Conservation (phyloP, 768 basidiomycete genomes). For the Kwoniella europaea region DNA sequence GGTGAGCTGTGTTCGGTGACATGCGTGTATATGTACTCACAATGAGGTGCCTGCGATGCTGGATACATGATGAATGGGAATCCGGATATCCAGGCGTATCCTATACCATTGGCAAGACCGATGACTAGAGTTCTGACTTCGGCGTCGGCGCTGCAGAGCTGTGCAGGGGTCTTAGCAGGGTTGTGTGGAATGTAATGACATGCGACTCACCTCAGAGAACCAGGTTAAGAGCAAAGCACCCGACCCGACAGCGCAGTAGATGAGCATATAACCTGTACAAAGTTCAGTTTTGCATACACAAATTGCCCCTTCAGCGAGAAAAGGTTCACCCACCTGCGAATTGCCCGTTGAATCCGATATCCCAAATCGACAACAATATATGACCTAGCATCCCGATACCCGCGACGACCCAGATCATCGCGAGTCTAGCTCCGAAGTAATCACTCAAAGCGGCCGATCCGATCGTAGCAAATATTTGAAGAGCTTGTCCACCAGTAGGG, state of each 20-base stretch:
- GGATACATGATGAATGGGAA: slow-evolving; percentile 15
- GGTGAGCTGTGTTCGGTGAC: not conserved
- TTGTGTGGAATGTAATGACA: not conserved
- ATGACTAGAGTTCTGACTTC: slow-evolving; percentile 10
- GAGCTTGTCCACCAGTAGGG: slow-evolving; percentile 14
- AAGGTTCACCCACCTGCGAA: slow-evolving; percentile 1
- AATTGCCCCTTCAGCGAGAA: too few species aligned
- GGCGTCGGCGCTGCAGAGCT: slow-evolving; percentile 12
- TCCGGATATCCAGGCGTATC: slow-evolving; percentile 13
- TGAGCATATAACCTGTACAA: slow-evolving; percentile 9
- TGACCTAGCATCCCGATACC: slow-evolving; percentile 12
- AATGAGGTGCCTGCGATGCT: slow-evolving; percentile 8
- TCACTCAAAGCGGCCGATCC: slow-evolving; percentile 8
- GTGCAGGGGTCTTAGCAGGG: not conserved
- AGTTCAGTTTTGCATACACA: too few species aligned
- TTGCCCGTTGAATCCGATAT: slow-evolving; percentile 5
- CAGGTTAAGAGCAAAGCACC: slow-evolving; percentile 8
- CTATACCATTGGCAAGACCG: slow-evolving; percentile 13
- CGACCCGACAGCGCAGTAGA: slow-evolving; percentile 9
- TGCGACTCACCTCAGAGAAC: slow-evolving; percentile 2
- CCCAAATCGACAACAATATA: slow-evolving; percentile 4
- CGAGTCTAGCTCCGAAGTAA: slow-evolving; percentile 8
- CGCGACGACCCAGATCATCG: slow-evolving; percentile 10
- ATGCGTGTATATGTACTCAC: not conserved
- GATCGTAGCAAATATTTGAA: slow-evolving; percentile 4